Evolutionary conservation across 768 basidiomycete species (phyloP).

Genomic region (Tylopilus subfusipes): DNA sequence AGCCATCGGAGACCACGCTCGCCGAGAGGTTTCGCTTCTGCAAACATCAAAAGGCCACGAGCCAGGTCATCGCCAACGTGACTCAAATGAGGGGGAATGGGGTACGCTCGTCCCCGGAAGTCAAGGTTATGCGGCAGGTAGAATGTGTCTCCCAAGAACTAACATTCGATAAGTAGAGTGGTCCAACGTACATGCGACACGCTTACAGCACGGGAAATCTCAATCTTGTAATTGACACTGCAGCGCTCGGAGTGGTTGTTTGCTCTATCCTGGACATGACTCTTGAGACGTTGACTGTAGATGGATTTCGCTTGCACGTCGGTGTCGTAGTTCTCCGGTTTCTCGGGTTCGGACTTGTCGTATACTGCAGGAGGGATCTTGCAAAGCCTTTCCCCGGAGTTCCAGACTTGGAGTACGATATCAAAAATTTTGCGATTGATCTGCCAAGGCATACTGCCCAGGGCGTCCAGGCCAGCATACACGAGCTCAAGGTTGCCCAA

Average conservation of each 20-base stretch:
- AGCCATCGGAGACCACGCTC: conserved; percentile 88
- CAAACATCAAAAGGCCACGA: conserved; percentile 83
- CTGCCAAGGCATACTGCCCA: conserved; percentile 87
- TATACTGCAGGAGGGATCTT: conserved; percentile 78
- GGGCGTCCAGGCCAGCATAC: conserved; percentile 84
- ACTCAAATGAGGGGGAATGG: conserved; percentile 91
- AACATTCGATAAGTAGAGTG: neutral
- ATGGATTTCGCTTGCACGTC: conserved; percentile 55
- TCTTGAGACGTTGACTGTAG: conserved; percentile 54
- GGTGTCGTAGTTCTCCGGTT: conserved; percentile 38
- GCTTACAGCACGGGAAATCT: conserved; percentile 87
- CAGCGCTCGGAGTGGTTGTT: conserved; percentile 91
- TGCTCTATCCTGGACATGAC: conserved; percentile 55
- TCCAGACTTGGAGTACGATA: conserved; percentile 79
- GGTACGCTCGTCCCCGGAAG: conserved; percentile 96
- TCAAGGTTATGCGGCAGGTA: conserved; percentile 96
- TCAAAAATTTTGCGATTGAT: conserved; percentile 80
- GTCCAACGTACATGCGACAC: neutral
- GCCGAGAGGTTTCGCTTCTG: conserved; percentile 73
- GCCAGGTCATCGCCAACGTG: conserved; percentile 95
- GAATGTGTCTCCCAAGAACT: conserved; percentile 86
- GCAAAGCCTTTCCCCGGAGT: conserved; percentile 73
- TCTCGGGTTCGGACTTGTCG: conserved; percentile 62
- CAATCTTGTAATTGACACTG: conserved; percentile 93
- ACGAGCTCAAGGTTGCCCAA: conserved; percentile 78